Conservation (phyloP, 164 flowering plant genomes). For the Tetrastigma voinierianum region DNA sequence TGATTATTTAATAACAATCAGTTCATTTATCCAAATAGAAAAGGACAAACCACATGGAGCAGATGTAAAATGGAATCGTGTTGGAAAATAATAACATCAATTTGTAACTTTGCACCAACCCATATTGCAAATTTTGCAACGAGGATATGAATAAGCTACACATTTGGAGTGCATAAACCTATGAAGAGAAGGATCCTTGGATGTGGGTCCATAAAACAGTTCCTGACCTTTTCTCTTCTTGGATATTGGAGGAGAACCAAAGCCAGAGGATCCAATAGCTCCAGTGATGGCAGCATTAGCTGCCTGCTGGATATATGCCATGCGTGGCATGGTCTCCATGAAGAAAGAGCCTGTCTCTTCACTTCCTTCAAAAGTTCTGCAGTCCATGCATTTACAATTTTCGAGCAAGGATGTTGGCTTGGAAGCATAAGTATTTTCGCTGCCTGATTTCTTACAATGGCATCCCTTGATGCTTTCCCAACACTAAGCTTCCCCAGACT, state of each 20-base stretch:
- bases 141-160: constrained; percentile 35
- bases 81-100: background rate
- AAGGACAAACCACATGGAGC: background rate
- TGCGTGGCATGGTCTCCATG: constrained; percentile 71
- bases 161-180: constrained; percentile 58
- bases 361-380: constrained; percentile 96
- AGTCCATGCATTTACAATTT: constrained; percentile 92
- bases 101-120: background rate
- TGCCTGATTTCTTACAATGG: constrained; percentile 97
- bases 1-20: background rate
- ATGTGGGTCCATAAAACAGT: constrained; percentile 41
- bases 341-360: constrained; percentile 90
- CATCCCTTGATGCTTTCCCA: constrained; percentile 96
- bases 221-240: constrained; percentile 81
- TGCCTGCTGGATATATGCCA: constrained; percentile 85
- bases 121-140: no score
- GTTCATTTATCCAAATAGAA: background rate
- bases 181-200: constrained; percentile 52
- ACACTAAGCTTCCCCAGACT: constrained; percentile 55
- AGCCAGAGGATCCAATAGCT: constrained; percentile 93
- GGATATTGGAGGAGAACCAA: constrained; percentile 66
- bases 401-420: constrained; percentile 98
- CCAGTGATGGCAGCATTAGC: constrained; percentile 98
- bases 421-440: constrained; percentile 97
- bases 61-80: background rate